phyloP scores from a whole-genome alignment of 345 rosid species.

The Eutrema japonicum region DNA sequence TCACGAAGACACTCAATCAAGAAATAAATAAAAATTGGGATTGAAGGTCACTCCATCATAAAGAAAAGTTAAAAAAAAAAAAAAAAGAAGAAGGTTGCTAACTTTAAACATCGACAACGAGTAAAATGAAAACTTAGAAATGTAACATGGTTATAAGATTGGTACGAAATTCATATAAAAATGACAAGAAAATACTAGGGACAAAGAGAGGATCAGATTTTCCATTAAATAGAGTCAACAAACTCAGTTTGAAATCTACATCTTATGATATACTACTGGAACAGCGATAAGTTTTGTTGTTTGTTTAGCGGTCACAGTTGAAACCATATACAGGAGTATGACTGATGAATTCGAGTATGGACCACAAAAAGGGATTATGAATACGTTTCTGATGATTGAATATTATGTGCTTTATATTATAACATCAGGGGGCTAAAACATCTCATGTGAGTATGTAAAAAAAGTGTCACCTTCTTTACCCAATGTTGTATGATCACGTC shows the following conservation, averaged over 20 bases:
- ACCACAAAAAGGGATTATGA: slow-evolving; percentile 3
- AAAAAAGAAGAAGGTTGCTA: not conserved
- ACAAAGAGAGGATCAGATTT: not conserved
- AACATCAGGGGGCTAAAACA: slow-evolving; percentile 18
- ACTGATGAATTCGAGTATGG: not conserved
- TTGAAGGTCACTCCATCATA: slow-evolving; percentile 38
- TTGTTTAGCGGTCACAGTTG: not conserved
- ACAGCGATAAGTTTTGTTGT: not conserved
- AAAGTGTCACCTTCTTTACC: slow-evolving; percentile 17
- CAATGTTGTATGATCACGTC: slow-evolving; percentile 23
- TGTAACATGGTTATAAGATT: not conserved
- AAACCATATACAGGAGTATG: not conserved
- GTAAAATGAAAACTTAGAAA: not conserved
- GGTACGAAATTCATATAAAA: not conserved
- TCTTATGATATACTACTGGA: not conserved
- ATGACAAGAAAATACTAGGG: not conserved
- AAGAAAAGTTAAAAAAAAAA: not conserved
- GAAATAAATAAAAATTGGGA: slow-evolving; percentile 18
- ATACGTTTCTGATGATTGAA: slow-evolving; percentile 14
- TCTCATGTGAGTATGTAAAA: slow-evolving; percentile 36
- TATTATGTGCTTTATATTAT: not conserved
- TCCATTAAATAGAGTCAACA: not conserved
- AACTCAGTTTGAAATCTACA: not conserved
- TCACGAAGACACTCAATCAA: slow-evolving; percentile 10
- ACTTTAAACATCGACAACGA: slow-evolving; percentile 26